Evolutionary conservation across 2,329 filamentous ascomycete species (phyloP), one percentile per base, ranked within the genome.

Genomic region (Neofusicoccum sp.): DNA sequence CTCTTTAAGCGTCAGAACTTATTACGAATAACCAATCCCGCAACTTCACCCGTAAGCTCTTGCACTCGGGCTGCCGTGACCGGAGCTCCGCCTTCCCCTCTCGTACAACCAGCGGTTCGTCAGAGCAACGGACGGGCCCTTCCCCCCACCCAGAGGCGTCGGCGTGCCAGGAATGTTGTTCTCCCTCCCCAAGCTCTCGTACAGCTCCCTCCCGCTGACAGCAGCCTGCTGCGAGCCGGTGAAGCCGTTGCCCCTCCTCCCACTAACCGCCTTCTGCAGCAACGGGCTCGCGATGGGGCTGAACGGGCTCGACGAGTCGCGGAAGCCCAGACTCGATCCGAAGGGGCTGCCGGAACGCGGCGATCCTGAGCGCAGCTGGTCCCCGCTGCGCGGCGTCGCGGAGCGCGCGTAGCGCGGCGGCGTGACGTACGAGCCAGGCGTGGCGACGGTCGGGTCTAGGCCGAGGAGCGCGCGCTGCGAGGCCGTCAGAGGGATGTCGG

Each of bases 21-120:
- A 6, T 8, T 26, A 30, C 24, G 9, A 6, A 6, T 30, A 26
- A 24, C 43, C 16, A 20, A 20, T n/a, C 30, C 26, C 9, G 40
- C 26, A 7, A 14, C 16, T 34, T 56, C 38, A 54, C 3, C 34
- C 48, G 11, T 61, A 61, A 3, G 45, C 40, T 30, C 47, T 56
- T 24, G 11, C n/a, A 20, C 58, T 41, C 9, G 58, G 51, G 12
- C 58, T 61, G 2, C 44, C 36, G 34, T 49, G 45, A 12, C 57
- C 45, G 26, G 45, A 48, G 78, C 72, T 86, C 73, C 72, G 86
- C 79, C 68, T 70, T 16, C 89, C 89, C 76, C 87, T 90, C 75
- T 97, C 91, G 71, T 96, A 98, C 63, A 97, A 76, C 93, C 93
- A 98, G 78, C 95, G 96, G 78, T 87, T 96, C 75, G 93, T 97